Evolutionary conservation across 202 grass and related monocot species (phyloP).

Genomic region (Schoenoplectus triqueter): DNA sequence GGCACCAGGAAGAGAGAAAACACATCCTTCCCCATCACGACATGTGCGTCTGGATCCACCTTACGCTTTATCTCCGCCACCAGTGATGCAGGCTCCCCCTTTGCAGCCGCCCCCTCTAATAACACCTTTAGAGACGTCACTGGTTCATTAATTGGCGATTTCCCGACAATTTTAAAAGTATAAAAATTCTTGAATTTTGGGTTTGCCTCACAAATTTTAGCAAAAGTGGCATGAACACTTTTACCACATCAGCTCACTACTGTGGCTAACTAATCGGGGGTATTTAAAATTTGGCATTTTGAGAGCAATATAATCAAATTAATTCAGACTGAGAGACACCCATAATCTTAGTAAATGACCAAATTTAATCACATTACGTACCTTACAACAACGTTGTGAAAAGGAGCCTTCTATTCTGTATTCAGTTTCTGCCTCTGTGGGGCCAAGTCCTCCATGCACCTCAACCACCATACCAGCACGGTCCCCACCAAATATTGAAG

Average conservation of each 20-base stretch:
- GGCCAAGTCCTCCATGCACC: slow-evolving; percentile 48
- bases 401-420: slow-evolving; percentile 89
- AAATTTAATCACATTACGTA: slow-evolving; percentile 38
- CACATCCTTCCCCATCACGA: slow-evolving; percentile 80
- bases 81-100: slow-evolving; percentile 43
- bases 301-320: not conserved
- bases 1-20: slow-evolving; percentile 65
- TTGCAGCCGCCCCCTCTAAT: slow-evolving; percentile 20
- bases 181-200: slow-evolving; percentile 14
- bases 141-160: not conserved
- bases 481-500: slow-evolving; percentile 76
- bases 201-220: not conserved
- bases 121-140: slow-evolving; percentile 29
- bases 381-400: slow-evolving; percentile 72
- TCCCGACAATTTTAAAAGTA: not conserved
- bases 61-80: slow-evolving; percentile 85
- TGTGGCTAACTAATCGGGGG: not conserved
- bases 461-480: slow-evolving; percentile 58
- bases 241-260: not conserved
- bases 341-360: not conserved
- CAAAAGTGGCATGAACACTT: not conserved
- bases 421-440: slow-evolving; percentile 25
- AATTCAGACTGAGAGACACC: not conserved
- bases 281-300: slow-evolving; percentile 8
- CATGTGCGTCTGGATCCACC: slow-evolving; percentile 57